phyloP scores from a whole-genome alignment of 306 rosid species.

The Corylus heterophylla region DNA sequence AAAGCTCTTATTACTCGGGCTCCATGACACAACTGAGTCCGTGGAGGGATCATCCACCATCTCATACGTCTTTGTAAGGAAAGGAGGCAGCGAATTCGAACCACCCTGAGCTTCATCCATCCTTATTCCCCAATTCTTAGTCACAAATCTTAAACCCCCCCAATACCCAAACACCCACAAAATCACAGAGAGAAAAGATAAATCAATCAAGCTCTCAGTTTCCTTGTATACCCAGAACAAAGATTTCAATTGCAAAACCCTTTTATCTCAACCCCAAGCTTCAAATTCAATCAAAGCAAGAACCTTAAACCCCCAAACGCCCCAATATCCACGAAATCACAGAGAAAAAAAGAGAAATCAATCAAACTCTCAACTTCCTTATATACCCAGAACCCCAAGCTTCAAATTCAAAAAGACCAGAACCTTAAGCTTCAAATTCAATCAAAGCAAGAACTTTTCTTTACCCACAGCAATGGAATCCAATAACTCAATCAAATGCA shows the following conservation, averaged over 20 bases:
- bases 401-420: too few relatives aligned
- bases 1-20: conserved; percentile 60
- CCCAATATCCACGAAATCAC: too few relatives aligned
- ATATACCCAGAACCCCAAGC: too few relatives aligned
- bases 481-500: background rate
- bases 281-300: background rate
- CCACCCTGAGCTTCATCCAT: conserved; percentile 79
- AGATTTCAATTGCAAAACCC: background rate
- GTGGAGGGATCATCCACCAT: conserved; percentile 82
- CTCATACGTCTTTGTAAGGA: conserved; percentile 72
- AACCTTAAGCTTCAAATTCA: background rate
- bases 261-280: background rate
- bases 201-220: conserved; percentile 17
- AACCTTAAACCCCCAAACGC: too few relatives aligned
- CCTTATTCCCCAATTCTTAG: conserved; percentile 26
- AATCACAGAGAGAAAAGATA: background rate
- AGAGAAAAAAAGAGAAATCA: too few relatives aligned
- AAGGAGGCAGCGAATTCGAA: conserved; percentile 71
- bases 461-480: background rate
- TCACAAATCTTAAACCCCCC: conserved; percentile 26
- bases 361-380: too few relatives aligned
- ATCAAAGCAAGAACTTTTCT: background rate
- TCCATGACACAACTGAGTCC: conserved; percentile 75
- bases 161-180: background rate
- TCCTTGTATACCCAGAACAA: background rate